Conservation (phyloP, 2,329 filamentous ascomycete genomes). For the Cordyceps farinosa region DNA sequence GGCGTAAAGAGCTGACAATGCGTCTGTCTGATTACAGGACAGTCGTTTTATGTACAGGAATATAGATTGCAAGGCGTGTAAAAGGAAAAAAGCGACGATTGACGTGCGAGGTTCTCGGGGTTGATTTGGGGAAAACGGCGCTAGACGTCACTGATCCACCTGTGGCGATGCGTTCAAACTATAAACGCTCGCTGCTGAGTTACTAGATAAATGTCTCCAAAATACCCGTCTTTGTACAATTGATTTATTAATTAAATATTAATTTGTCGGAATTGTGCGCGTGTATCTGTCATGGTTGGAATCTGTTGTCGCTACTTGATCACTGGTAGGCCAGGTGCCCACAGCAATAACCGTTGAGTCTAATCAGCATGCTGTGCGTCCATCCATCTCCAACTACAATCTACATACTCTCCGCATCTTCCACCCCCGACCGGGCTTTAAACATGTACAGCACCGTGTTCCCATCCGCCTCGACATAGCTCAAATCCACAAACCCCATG, state of each 20-base stretch:
- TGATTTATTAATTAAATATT: no score
- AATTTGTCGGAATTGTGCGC: no score
- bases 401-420: neutral
- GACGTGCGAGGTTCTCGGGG: neutral
- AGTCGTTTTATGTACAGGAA: neutral
- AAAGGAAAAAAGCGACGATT: neutral
- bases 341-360: no score
- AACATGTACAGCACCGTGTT: conserved; percentile 10
- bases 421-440: neutral
- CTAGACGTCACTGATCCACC: conserved; percentile 4
- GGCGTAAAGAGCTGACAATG: no score
- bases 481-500: conserved; percentile 1
- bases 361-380: no score
- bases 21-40: no score
- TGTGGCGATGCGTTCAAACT: neutral
- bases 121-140: neutral
- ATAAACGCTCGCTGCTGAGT: no score
- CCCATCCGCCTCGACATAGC: conserved; percentile 15
- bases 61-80: neutral
- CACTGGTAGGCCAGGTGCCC: no score
- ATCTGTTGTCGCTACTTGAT: no score
- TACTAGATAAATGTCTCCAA: no score
- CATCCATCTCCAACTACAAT: neutral
- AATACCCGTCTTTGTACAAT: no score
- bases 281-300: no score